Evolutionary conservation across 2,329 filamentous ascomycete genomes (phyloP).

Genomic region (Fusarium albosuccineum): DNA sequence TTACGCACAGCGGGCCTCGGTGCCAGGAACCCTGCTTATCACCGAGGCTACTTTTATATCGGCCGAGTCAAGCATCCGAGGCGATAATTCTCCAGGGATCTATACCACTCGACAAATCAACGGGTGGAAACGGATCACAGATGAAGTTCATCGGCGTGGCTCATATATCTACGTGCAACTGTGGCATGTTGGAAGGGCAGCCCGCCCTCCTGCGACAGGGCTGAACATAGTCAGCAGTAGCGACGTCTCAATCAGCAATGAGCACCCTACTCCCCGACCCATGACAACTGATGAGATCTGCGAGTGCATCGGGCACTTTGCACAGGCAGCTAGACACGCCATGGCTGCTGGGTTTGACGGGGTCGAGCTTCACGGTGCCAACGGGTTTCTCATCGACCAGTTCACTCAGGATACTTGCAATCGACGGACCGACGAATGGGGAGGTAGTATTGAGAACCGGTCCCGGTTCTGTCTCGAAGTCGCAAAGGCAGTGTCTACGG

Average conservation of each 20-base stretch:
- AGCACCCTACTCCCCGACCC: not conserved
- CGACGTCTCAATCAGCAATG: not conserved
- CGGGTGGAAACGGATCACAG: no score
- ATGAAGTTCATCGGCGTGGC: not conserved
- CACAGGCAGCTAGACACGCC: not conserved
- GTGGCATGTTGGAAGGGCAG: not conserved
- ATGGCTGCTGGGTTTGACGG: conserved; percentile 4
- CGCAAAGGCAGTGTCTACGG: conserved; percentile 54
- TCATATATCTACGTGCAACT: not conserved
- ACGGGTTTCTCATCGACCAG: conserved; percentile 6
- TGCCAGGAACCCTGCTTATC: no score
- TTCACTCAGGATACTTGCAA: conserved; percentile 45
- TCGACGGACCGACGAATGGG: not conserved
- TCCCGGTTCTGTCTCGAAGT: conserved; percentile 60
- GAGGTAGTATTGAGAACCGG: not conserved
- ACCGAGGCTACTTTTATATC: no score
- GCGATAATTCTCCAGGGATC: no score
- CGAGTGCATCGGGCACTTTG: conserved; percentile 4
- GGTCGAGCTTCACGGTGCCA: conserved; percentile 8
- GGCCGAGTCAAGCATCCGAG: no score
- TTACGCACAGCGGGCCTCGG: no score
- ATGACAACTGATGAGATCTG: not conserved
- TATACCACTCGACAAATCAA: no score
- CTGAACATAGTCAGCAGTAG: not conserved
- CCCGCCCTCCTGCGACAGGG: not conserved